A percentile compares a stretch with the other conserved stretches of the same genome.
Conservation (phyloP, 2,329 filamentous ascomycete species). For the Nigrograna mackinnonii region DNA sequence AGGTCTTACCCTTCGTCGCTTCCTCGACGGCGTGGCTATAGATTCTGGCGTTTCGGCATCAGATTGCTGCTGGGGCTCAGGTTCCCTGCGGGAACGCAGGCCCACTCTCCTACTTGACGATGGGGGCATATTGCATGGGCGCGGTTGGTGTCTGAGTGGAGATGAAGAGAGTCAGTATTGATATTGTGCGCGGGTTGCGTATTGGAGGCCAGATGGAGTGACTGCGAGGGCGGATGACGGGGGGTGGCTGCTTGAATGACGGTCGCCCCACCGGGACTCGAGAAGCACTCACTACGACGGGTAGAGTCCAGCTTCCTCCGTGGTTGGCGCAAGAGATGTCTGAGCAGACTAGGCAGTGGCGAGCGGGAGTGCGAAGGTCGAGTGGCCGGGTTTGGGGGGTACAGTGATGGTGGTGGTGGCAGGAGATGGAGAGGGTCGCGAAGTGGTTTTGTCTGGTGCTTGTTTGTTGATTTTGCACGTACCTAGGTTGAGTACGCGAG, state of each 20-base stretch:
- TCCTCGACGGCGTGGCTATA: conserved; percentile 52
- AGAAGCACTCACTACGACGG: too few relatives aligned
- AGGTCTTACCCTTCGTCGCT: conserved; percentile 48
- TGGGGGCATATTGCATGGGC: conserved; percentile 30
- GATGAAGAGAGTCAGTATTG: too few relatives aligned
- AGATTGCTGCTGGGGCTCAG: conserved; percentile 36
- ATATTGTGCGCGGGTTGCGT: too few relatives aligned
- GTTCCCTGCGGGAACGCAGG: conserved; percentile 32
- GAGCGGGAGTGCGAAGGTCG: too few relatives aligned
- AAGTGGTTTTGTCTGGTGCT: conserved; percentile 1
- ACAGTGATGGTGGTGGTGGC: conserved; percentile 17
- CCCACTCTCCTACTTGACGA: conserved; percentile 29
- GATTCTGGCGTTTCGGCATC: conserved; percentile 51
- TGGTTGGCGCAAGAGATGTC: too few relatives aligned
- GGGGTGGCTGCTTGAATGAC: too few relatives aligned
- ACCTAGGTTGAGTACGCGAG: too few relatives aligned
- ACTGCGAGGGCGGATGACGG: conserved; percentile 19
- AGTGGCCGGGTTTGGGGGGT: too few relatives aligned
- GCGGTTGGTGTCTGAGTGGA: conserved; percentile 7
- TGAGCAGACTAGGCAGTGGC: too few relatives aligned
- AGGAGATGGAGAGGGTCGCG: background rate
- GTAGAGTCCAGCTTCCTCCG: too few relatives aligned
- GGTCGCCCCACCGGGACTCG: too few relatives aligned
- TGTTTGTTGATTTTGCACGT: conserved; percentile 7
- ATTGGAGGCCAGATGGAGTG: conserved; percentile 27